Percentiles rank a stretch among this genome's conserved stretches.
Evolutionary conservation across 2,329 filamentous ascomycete species (phyloP).

Genomic region (Colletotrichum costaricense): DNA sequence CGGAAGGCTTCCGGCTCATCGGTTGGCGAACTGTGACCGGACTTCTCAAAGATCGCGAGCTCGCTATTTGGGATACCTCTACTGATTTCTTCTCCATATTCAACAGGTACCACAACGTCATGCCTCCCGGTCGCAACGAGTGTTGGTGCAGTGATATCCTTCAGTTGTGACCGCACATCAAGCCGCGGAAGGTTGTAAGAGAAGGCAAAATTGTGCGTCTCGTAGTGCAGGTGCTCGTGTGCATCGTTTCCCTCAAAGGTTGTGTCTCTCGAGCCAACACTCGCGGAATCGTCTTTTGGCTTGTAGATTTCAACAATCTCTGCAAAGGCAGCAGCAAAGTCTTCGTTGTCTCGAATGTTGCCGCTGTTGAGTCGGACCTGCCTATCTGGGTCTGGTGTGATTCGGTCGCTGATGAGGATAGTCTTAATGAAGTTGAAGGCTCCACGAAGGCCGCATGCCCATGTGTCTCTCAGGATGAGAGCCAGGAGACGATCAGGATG

Average conservation of each 20-base stretch:
- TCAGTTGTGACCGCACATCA: constrained; percentile 37
- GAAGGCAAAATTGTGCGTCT: constrained; percentile 41
- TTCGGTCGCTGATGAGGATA: constrained; percentile 29
- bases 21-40: constrained; percentile 37
- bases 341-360: constrained; percentile 33
- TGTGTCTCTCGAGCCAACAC: neutral
- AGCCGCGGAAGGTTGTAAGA: constrained; percentile 38
- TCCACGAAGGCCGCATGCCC: constrained; percentile 36
- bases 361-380: constrained; percentile 39
- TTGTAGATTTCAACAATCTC: constrained; percentile 39
- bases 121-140: constrained; percentile 39
- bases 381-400: constrained; percentile 35
- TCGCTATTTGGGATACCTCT: constrained; percentile 33
- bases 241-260: constrained; percentile 1
- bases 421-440: constrained; percentile 32
- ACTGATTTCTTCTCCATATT: constrained; percentile 38
- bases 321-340: constrained; percentile 32
- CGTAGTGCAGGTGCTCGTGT: constrained; percentile 31
- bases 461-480: constrained; percentile 39
- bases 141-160: constrained; percentile 36
- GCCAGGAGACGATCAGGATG: constrained; percentile 37
- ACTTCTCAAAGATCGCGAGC: constrained; percentile 39
- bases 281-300: neutral
- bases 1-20: constrained; percentile 39
- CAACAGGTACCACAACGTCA: constrained; percentile 37